Evolutionary conservation across 176 grass and related monocot species (phyloP).

Genomic region (Bolboschoenus planiculmis): DNA sequence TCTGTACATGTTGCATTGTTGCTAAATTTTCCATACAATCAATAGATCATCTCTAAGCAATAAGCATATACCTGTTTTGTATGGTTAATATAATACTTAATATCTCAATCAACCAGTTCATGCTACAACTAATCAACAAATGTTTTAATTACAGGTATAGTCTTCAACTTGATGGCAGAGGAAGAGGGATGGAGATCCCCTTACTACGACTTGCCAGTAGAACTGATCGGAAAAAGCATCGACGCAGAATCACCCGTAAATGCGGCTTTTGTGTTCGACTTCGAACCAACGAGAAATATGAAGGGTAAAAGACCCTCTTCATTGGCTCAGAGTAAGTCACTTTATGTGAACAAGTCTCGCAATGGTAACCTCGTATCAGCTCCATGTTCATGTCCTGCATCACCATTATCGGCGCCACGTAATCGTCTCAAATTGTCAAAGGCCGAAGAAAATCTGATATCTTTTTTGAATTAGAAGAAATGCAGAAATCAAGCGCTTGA

Average conservation of each 20-base stretch:
- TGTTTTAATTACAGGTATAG: neutral
- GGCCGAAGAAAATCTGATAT: neutral
- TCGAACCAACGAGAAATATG: neutral
- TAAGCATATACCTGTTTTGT: neutral
- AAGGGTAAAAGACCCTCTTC: neutral
- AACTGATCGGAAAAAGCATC: neutral
- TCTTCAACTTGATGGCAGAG: neutral
- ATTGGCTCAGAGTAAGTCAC: neutral
- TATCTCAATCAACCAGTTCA: neutral
- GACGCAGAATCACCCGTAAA: neutral
- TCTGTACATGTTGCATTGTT: neutral
- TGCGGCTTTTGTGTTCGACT: constrained; percentile 8
- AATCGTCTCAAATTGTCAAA: neutral
- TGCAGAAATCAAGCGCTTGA: neutral
- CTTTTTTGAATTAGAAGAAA: neutral
- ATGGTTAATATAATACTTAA: neutral
- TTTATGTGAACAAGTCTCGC: neutral
- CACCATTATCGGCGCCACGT: neutral
- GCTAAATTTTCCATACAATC: neutral
- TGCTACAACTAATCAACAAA: neutral
- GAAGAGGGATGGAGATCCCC: constrained; percentile 10
- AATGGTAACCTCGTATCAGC: neutral
- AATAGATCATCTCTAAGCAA: neutral
- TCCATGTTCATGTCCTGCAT: constrained; percentile 8
- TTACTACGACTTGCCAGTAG: constrained; percentile 14